Evolutionary conservation across 768 basidiomycete species (phyloP).

Genomic region (Termitomyces sp.): DNA sequence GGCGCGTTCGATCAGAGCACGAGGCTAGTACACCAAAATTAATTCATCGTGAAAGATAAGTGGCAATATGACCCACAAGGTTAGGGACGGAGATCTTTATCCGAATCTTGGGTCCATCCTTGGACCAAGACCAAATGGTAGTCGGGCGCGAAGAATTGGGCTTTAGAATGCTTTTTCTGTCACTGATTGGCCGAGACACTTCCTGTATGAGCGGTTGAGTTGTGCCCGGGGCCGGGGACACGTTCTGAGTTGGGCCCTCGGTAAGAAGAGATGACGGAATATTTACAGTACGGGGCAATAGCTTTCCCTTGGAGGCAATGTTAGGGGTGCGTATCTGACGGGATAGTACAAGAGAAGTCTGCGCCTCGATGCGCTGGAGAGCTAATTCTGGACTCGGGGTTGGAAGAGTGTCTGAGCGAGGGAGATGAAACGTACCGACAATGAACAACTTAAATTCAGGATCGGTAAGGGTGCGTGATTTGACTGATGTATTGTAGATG

Average conservation of each 20-base stretch:
- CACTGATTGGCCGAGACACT: slow-evolving; percentile 15
- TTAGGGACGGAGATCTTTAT: slow-evolving; percentile 53
- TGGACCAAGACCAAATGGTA: slow-evolving; percentile 51
- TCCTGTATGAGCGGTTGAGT: slow-evolving; percentile 49
- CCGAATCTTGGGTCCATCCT: slow-evolving; percentile 35
- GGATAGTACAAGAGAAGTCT: slow-evolving; percentile 57
- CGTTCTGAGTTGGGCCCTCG: slow-evolving; percentile 6
- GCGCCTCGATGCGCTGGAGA: slow-evolving; percentile 63
- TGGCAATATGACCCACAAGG: slow-evolving; percentile 41
- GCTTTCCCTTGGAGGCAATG: slow-evolving; percentile 72
- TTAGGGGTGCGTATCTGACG: slow-evolving; percentile 72
- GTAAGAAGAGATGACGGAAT: slow-evolving; percentile 45
- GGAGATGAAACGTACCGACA: slow-evolving; percentile 44
- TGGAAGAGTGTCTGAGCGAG: not conserved
- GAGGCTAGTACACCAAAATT: no score
- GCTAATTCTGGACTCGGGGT: slow-evolving; percentile 49
- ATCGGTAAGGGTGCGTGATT: slow-evolving; percentile 56
- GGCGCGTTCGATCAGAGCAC: slow-evolving; percentile 37
- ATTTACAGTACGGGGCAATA: slow-evolving; percentile 50
- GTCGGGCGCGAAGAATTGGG: slow-evolving; percentile 9
- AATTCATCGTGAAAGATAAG: no score
- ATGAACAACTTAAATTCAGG: slow-evolving; percentile 67
- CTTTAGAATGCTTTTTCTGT: slow-evolving; percentile 44
- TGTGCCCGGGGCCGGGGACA: not conserved
- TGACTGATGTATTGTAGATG: slow-evolving; percentile 57